Conservation (phyloP, 2,329 filamentous ascomycete species). For the Cordyceps cicadae region DNA sequence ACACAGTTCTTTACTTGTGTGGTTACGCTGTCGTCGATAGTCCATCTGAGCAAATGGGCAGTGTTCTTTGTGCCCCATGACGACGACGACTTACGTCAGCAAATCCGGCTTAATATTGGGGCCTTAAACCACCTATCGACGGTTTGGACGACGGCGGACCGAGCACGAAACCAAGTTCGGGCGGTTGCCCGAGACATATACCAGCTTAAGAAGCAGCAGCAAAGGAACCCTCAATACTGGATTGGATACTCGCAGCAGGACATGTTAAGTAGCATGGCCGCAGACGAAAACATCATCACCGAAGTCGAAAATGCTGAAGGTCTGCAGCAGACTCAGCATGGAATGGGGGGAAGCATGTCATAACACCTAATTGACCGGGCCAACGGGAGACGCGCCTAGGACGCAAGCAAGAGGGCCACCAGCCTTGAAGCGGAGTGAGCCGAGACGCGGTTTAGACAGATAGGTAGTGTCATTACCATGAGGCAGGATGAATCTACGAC, state of each 20-base stretch:
- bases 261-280: conserved; percentile 45
- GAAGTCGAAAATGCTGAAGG: conserved; percentile 39
- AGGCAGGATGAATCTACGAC: not conserved
- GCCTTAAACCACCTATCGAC: conserved; percentile 60
- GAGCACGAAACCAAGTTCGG: conserved; percentile 64
- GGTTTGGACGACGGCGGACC: conserved; percentile 65
- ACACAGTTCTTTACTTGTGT: conserved; percentile 80
- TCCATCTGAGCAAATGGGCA: conserved; percentile 73
- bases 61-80: conserved; percentile 51
- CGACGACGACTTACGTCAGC: conserved; percentile 62
- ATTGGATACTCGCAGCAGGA: conserved; percentile 46
- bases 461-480: not conserved
- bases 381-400: not conserved
- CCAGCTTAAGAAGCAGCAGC: conserved; percentile 47
- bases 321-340: conserved; percentile 14
- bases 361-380: not conserved
- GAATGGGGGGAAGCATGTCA: conserved; percentile 7
- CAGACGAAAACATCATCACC: conserved; percentile 51
- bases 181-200: conserved; percentile 73
- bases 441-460: not conserved
- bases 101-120: conserved; percentile 70
- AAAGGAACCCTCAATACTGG: conserved; percentile 46
- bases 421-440: not conserved
- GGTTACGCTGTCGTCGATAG: conserved; percentile 68
- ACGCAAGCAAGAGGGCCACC: not conserved